Evolutionary conservation across 495 filamentous ascomycete genomes (phyloP).

Genomic region (Annulohypoxylon moriforme): DNA sequence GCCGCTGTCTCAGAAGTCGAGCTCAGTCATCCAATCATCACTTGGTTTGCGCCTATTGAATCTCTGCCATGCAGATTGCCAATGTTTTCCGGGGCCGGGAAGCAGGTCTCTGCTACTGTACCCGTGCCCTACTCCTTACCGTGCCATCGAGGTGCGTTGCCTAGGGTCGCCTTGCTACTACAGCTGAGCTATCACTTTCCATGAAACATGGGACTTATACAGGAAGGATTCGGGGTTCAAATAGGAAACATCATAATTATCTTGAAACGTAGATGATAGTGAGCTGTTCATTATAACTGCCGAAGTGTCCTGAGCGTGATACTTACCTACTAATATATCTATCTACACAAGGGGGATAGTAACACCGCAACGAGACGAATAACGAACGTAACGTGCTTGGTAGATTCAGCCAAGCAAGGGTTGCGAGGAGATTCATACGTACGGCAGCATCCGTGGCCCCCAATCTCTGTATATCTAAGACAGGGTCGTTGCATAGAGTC

Average conservation of each 20-base stretch:
- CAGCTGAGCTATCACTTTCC: slow-evolving; percentile 24
- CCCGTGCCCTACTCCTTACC: slow-evolving; percentile 2
- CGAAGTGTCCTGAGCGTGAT: background rate
- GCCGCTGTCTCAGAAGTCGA: slow-evolving; percentile 39
- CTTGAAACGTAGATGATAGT: background rate
- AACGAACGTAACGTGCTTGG: background rate
- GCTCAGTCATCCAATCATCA: slow-evolving; percentile 37
- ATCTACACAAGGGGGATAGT: background rate
- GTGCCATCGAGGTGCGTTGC: slow-evolving; percentile 12
- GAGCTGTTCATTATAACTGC: background rate
- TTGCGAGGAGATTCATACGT: background rate
- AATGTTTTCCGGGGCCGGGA: slow-evolving; percentile 8
- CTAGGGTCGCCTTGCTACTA: slow-evolving; percentile 4
- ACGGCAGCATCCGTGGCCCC: slow-evolving; percentile 18
- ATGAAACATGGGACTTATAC: slow-evolving; percentile 26
- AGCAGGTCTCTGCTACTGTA: slow-evolving; percentile 29
- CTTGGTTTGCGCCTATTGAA: slow-evolving; percentile 33
- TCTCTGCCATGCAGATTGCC: slow-evolving; percentile 6
- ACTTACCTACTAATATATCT: background rate
- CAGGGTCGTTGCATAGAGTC: slow-evolving; percentile 22
- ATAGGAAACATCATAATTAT: background rate
- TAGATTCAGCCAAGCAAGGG: slow-evolving; percentile 1
- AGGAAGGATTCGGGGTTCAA: slow-evolving; percentile 36
- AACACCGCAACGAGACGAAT: background rate
- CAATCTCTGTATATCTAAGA: slow-evolving; percentile 35